These are phyloP conservation scores for Tylopilus felleus DNA, from an alignment of 768 basidiomycete genomes.

Conservation along the genomic window DNA sequence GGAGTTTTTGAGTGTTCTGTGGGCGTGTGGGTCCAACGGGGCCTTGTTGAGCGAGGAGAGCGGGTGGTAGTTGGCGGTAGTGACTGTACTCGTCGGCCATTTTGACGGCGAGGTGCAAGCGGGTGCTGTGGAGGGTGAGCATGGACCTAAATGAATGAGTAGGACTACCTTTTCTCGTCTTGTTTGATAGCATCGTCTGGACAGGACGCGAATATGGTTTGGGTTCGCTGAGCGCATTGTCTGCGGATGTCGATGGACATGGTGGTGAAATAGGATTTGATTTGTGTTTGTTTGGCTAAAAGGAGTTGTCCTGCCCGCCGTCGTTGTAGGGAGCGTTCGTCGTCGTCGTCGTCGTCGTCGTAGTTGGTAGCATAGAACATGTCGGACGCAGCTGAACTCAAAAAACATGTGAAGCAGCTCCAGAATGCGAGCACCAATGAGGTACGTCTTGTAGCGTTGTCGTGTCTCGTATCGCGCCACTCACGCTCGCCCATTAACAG, in stretches of 20 bases:
- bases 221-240: slow-evolving; percentile 66
- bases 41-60: slow-evolving; percentile 77
- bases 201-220: slow-evolving; percentile 64
- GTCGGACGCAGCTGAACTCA: slow-evolving; percentile 56
- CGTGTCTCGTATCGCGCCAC: neutral
- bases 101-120: slow-evolving; percentile 76
- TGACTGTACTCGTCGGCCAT: slow-evolving; percentile 88
- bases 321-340: neutral
- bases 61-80: slow-evolving; percentile 78
- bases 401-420: slow-evolving; percentile 77
- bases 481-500: slow-evolving; percentile 33
- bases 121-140: slow-evolving; percentile 37
- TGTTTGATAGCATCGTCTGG: slow-evolving; percentile 58
- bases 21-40: slow-evolving; percentile 77
- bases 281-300: slow-evolving; percentile 22
- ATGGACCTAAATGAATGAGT: accelerated
- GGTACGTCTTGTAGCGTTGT: slow-evolving; percentile 41
- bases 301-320: neutral
- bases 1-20: slow-evolving; percentile 55
- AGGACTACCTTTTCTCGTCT: slow-evolving; percentile 68
- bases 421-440: slow-evolving; percentile 55
- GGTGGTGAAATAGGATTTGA: no score
- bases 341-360: neutral
- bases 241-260: slow-evolving; percentile 53
- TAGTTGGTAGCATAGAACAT: slow-evolving; percentile 24